Evolutionary conservation across 345 rosid genomes (phyloP), one percentile per base, ranked within the genome.

Genomic region (Streptanthus diversifolius): DNA sequence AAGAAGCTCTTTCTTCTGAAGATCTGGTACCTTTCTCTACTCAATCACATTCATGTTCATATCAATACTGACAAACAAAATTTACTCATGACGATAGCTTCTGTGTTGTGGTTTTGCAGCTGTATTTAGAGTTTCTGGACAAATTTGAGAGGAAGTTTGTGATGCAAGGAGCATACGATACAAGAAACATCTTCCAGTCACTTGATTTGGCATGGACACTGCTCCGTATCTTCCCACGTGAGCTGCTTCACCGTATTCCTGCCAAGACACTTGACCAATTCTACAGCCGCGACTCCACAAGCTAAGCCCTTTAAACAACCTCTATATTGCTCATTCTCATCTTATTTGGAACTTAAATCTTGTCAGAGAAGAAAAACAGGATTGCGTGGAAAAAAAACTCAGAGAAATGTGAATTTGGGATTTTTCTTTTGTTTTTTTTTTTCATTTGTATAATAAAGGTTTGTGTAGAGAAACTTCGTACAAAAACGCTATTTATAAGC

Each of bases 1-100:
- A 92, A 77, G 99, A 95, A 88, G 99, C 99, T 21, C 97, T 95
- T 77, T 95, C 99, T 66, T 90, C 98, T 5, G 99, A 95, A 83
- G 99, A 95, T 73, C 82, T 95, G 99, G 79, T 68, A 61, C 39
- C 24, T 41, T 1, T 60, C 79, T 68, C 69, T 40, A 48, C 74
- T 51, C n/a, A 47, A 14, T 68, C 52, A 39, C 32, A 32, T 15
- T 29, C 21, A 49, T 49, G 15, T 58, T 48, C n/a, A 9, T 49
- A 29, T 45, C 49, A 27, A 7, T n/a, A 43, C 40, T 41, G 21
- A 0, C 56, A 47, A 47, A 53, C 19, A n/a, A 25, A 1, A 49
- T 12, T 6, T 19, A 39, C 63, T 67, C 40, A 68, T 44, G 24
- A 21, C 8, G 24, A 21, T 11, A 5, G 8, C 13, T 51, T 12